Base-by-base conservation (phyloP, 2,329 filamentous ascomycete genomes). In the Drechslerella coelobrocha region DNA sequence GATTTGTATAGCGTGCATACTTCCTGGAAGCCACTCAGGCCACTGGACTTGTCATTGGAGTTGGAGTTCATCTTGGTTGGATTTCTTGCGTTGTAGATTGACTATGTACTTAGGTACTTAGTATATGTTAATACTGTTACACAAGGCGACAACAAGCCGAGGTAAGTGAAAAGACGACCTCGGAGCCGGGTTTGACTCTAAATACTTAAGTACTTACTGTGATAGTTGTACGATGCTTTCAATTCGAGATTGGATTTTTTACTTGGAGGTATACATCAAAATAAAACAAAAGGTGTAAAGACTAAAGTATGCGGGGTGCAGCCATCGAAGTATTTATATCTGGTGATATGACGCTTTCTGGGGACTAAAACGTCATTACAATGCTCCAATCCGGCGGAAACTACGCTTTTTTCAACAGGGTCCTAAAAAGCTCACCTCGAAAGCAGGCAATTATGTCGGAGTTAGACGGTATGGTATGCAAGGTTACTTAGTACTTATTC, bases 311-410 rank as follows among this genome's bases (percentile, higher is more conserved):
- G n/a, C n/a, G n/a, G 55, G 65, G 45, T 53, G 57, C 57, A 34
- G 57, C 45, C 45, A 69, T 59, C 50, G 54, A 62, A 59, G 59
- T 71, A 71, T 71, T 71, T 71, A 71, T 71, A 48, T 47, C 27
- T 41, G 24, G 26, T 34, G 31, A 14, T 2, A 2, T 17, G 39
- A 12, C 6, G 19, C 37, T 19, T 29, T 34, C 27, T 50, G 53
- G 10, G 26, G 34, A 34, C 48, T 19, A 10, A 45, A 62, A 69
- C 65, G 65, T 69, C 65, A 69, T 69, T 53, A 34, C 4, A 47
- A 34, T 27, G 31, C 23, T 61, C 53, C 14, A 43, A 53, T 56
- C 62, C 17, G 50, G 50, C 34, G 51, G 23, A 50, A 56, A 31
- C 48, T 29, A 47, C 27, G 43, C n/a, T 17, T 29, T 31, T 6